Percentiles rank a stretch among this genome's conserved stretches.
phyloP scores from a whole-genome alignment of 2,329 filamentous ascomycete genomes.

The Penicillium sp. region DNA sequence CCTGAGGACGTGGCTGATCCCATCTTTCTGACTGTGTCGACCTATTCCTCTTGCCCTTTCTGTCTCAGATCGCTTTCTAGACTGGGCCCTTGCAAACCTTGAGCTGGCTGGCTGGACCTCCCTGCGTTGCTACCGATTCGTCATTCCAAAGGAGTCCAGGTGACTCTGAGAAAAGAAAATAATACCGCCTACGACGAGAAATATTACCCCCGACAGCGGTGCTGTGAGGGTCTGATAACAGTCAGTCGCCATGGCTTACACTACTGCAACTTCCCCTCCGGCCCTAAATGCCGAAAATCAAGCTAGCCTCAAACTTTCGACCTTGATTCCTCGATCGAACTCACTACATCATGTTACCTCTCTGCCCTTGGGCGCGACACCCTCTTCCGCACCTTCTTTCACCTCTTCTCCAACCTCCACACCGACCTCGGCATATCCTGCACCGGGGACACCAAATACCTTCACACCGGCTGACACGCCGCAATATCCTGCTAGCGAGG shows the following conservation, averaged over 20 bases:
- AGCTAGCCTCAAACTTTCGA: conserved; percentile 32
- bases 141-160: conserved; percentile 35
- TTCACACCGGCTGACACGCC: conserved; percentile 36
- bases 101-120: conserved; percentile 26
- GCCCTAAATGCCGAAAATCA: conserved; percentile 35
- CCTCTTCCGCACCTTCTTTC: conserved; percentile 27
- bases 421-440: conserved; percentile 26
- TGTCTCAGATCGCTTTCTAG: conserved; percentile 30
- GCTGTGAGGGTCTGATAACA: conserved; percentile 25
- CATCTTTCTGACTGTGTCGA: conserved; percentile 27
- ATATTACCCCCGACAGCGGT: conserved; percentile 27
- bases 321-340: conserved; percentile 29
- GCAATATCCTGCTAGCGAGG: conserved; percentile 32
- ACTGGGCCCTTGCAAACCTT: conserved; percentile 25
- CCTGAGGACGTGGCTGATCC: conserved; percentile 38
- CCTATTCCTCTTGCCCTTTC: conserved; percentile 28
- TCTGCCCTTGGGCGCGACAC: conserved; percentile 22
- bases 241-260: conserved; percentile 36
- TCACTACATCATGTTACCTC: conserved; percentile 36
- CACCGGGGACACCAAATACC: conserved; percentile 27
- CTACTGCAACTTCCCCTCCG: conserved; percentile 32
- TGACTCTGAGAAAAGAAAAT: conserved; percentile 35
- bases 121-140: conserved; percentile 29
- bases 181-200: conserved; percentile 11
- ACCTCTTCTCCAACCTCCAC: conserved; percentile 28